Evolutionary conservation across 164 flowering plant species (phyloP), one percentile per base, ranked within the genome.

Genomic region (Liriodendron chinense): DNA sequence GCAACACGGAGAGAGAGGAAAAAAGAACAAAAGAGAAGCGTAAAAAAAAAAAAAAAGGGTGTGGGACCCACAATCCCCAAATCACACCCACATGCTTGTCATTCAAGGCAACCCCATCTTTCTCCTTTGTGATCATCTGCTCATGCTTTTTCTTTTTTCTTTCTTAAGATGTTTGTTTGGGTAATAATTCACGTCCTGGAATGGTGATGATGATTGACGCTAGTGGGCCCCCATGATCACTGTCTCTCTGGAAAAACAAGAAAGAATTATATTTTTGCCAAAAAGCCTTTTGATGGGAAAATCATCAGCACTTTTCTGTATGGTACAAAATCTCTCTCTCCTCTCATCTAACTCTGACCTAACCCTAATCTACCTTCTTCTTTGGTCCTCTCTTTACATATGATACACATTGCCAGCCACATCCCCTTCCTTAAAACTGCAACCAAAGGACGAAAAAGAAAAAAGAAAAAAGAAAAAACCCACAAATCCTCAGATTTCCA

Each of bases 391-490:
- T 77, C 71, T 76, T 80, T 80, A 80, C 83, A 80, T 73, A 77
- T 77, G 72, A 56, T 80, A 77, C 83, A 80, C 68, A 65, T 34
- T 13, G 70, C 72, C 77, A 74, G 48, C 10, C 76, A 78, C 65
- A 5, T 62, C 43, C 34, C 65, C 34, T 50, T 50, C 56, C 71
- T 34, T 14, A 3, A 50, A 69, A 72, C 77, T 74, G 76, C 76
- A 79, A 79, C 79, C 24, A 72, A 43, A 61, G 7, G 24, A 21
- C 8, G 13, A 53, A 10, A 10, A 53, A 10, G n/a, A 4, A 22
- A 65, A 65, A 22, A 66, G 23, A 43, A 43, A 24, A 64, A 66
- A 10, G 66, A 70, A 14, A 14, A 67, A 71, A 56, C 61, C n/a
- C 69, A 49, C 26, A 71, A 47, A 18, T 49, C 34, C 70, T 48